Conservation (phyloP, 352 stramenopile species). For the Phytophthora chlamydospora region DNA sequence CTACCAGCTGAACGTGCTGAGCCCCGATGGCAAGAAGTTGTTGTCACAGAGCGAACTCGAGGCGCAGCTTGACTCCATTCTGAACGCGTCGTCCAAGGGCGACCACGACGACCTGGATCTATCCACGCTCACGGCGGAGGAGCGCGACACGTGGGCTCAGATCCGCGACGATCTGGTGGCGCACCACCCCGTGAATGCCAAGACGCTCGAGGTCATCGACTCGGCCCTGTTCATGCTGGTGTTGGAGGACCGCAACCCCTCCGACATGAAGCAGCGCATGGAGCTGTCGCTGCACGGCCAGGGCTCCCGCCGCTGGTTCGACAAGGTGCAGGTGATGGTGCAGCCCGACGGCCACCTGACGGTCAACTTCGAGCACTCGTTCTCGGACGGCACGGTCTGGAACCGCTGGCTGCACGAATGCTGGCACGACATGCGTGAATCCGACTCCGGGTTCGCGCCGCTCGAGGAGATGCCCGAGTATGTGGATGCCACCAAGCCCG, state of each 20-base stretch:
- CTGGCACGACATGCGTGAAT: slow-evolving; percentile 89
- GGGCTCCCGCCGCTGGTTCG: slow-evolving; percentile 89
- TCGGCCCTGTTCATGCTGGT: slow-evolving; percentile 91
- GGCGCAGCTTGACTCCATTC: slow-evolving; percentile 65
- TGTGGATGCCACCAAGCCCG: slow-evolving; percentile 44
- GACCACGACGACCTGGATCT: slow-evolving; percentile 68
- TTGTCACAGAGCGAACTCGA: slow-evolving; percentile 78
- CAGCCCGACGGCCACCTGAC: slow-evolving; percentile 85
- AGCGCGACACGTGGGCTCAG: slow-evolving; percentile 87
- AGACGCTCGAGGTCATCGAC: slow-evolving; percentile 84
- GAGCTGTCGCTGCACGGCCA: slow-evolving; percentile 88
- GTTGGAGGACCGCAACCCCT: slow-evolving; percentile 77
- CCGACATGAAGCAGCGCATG: slow-evolving; percentile 75
- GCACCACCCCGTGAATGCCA: slow-evolving; percentile 70
- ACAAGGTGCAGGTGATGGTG: slow-evolving; percentile 93
- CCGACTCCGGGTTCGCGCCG: slow-evolving; percentile 73
- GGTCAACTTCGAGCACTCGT: slow-evolving; percentile 96
- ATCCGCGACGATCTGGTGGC: slow-evolving; percentile 74
- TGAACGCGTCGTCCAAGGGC: slow-evolving; percentile 55
- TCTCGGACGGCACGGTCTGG: slow-evolving; percentile 93
- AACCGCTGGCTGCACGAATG: slow-evolving; percentile 93
- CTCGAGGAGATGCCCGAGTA: slow-evolving; percentile 73
- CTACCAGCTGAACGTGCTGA: slow-evolving; percentile 85
- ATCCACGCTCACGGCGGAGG: slow-evolving; percentile 80
- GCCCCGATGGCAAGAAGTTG: slow-evolving; percentile 80